phyloP scores from a whole-genome alignment of 1,284 basidiomycete genomes.

The Cryptococcus maquisensis region DNA sequence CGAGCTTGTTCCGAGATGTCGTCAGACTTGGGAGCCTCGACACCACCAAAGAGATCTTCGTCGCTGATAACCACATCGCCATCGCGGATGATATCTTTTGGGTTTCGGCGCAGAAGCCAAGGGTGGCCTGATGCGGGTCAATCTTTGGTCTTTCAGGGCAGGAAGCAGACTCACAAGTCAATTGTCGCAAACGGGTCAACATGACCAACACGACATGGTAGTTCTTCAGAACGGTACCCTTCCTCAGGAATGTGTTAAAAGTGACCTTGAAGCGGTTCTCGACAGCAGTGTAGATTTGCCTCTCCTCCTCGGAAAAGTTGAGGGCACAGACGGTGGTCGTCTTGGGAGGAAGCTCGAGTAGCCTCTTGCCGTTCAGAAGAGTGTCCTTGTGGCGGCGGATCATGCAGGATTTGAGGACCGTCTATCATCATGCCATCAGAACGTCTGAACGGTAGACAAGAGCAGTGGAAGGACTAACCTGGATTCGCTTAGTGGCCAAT shows the following conservation, averaged over 20 bases:
- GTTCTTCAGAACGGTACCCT: conserved; percentile 46
- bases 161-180: conserved; percentile 15
- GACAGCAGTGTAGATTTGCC: conserved; percentile 42
- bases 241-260: conserved; percentile 45
- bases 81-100: conserved; percentile 19
- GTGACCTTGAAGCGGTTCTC: conserved; percentile 38
- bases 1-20: conserved; percentile 29
- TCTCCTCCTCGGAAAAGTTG: conserved; percentile 43
- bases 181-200: conserved; percentile 39
- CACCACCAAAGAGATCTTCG: conserved; percentile 24
- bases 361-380: conserved; percentile 39
- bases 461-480: conserved; percentile 19
- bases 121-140: conserved; percentile 27
- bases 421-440: conserved; percentile 6
- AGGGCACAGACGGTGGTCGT: conserved; percentile 31
- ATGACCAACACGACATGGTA: conserved; percentile 39
- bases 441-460: background rate
- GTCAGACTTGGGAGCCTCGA: conserved; percentile 15
- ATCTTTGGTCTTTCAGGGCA: background rate
- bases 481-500: conserved; percentile 39
- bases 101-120: conserved; percentile 36
- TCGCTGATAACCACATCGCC: conserved; percentile 37
- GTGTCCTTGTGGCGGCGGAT: conserved; percentile 45
- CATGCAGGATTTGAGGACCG: conserved; percentile 28
- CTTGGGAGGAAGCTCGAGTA: conserved; percentile 42